Conservation (phyloP, 2,329 filamentous ascomycete species). For the Penicillium sp. region DNA sequence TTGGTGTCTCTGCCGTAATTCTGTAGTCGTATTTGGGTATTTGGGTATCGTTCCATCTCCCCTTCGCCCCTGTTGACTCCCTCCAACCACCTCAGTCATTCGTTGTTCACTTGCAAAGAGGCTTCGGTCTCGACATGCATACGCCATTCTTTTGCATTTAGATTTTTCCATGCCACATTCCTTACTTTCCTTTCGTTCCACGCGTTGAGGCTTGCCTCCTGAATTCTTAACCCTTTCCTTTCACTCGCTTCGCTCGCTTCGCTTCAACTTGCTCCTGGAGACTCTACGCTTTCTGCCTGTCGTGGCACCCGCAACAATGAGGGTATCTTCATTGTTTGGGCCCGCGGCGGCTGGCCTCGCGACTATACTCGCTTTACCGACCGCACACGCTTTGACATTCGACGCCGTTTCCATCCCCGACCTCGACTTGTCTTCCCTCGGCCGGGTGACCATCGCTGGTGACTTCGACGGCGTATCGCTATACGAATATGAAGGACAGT, state of each 20-base stretch:
- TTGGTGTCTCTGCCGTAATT: constrained; percentile 1
- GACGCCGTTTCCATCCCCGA: constrained; percentile 36
- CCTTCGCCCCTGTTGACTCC: not conserved
- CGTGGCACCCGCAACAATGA: constrained; percentile 45
- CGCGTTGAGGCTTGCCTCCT: constrained; percentile 21
- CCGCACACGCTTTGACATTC: constrained; percentile 35
- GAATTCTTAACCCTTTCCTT: constrained; percentile 15
- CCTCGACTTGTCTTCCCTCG: constrained; percentile 73
- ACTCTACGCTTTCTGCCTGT: constrained; percentile 24
- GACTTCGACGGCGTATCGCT: constrained; percentile 90
- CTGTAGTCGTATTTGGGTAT: constrained; percentile 9
- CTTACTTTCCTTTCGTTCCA: constrained; percentile 18
- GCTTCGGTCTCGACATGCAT: constrained; percentile 18
- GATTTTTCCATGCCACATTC: constrained; percentile 9
- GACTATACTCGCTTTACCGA: constrained; percentile 30
- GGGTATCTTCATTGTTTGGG: constrained; percentile 46
- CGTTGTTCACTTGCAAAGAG: constrained; percentile 21
- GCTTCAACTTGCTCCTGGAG: constrained; percentile 1
- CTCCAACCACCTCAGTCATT: constrained; percentile 26
- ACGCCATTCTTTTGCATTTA: constrained; percentile 19
- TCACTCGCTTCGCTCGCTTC: constrained; percentile 15
- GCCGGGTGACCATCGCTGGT: constrained; percentile 79
- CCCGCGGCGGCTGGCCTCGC: constrained; percentile 43
- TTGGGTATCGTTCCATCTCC: not conserved
- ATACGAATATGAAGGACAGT: constrained; percentile 81